Conservation (phyloP, 225 moss, liverwort and hornwort genomes). For the Lunularia cruciata region DNA sequence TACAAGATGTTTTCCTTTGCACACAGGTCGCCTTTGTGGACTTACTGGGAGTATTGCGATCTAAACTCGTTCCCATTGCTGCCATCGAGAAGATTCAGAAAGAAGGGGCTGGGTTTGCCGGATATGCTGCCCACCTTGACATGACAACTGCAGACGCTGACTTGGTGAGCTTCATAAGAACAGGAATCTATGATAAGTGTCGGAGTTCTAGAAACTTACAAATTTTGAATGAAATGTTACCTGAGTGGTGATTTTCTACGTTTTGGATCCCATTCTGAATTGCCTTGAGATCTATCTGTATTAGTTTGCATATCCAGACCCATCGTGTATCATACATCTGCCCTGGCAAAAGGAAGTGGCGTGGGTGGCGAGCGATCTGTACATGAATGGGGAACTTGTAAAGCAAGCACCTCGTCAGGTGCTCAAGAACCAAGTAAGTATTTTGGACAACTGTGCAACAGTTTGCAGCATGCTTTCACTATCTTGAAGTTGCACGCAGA, state of each 20-base stretch:
- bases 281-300: constrained; percentile 8
- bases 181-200: background rate
- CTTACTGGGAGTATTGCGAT: constrained; percentile 73
- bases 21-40: constrained; percentile 92
- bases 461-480: too few species aligned
- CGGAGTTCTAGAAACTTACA: too few species aligned
- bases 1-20: too few species aligned
- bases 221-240: too few species aligned
- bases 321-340: constrained; percentile 61
- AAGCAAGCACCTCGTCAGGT: constrained; percentile 85
- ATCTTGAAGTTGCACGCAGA: too few species aligned
- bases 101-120: constrained; percentile 84
- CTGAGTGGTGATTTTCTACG: background rate
- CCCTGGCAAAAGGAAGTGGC: constrained; percentile 83
- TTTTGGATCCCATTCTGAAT: background rate
- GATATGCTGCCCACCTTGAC: constrained; percentile 76
- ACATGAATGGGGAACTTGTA: constrained; percentile 57
- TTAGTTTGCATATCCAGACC: constrained; percentile 79
- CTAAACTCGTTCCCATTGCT: constrained; percentile 76
- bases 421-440: constrained; percentile 53
- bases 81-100: constrained; percentile 55
- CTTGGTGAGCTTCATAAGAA: constrained; percentile 41
- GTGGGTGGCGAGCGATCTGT: constrained; percentile 92
- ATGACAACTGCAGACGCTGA: constrained; percentile 92
- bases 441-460: too few species aligned